Percentiles rank a stretch among this genome's conserved stretches.
These are phyloP conservation scores for Paecilomyces sp. DNA, from an alignment of 2,329 filamentous ascomycete species.

Conservation along the genomic window DNA sequence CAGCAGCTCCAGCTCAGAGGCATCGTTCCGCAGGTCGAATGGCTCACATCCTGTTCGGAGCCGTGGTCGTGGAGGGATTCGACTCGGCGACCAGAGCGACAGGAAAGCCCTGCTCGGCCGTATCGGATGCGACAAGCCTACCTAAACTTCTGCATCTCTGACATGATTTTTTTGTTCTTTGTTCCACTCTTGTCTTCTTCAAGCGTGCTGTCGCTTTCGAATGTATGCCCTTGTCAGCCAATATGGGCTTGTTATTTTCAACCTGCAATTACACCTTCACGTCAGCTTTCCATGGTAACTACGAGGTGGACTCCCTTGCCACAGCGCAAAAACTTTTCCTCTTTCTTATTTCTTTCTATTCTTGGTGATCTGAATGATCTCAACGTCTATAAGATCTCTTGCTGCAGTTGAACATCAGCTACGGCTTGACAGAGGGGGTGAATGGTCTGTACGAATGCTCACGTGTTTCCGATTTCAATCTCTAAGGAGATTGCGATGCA, in stretches of 20 bases:
- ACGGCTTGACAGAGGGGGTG: background rate
- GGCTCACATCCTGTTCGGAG: constrained; percentile 25
- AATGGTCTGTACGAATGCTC: background rate
- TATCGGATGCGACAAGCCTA: constrained; percentile 73
- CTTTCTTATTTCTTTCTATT: background rate
- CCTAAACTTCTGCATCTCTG: constrained; percentile 7
- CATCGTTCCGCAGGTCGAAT: constrained; percentile 28
- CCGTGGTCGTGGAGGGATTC: constrained; percentile 30
- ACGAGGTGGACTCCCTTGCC: background rate
- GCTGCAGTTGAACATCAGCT: background rate
- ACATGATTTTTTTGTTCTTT: background rate
- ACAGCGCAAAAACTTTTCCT: background rate
- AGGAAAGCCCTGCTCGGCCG: constrained; percentile 70
- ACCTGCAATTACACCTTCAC: background rate
- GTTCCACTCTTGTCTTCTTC: background rate
- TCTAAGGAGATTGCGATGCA: background rate
- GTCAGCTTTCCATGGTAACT: background rate
- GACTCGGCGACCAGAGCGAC: constrained; percentile 32
- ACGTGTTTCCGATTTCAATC: background rate
- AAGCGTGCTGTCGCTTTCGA: constrained; percentile 6
- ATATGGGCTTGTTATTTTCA: background rate
- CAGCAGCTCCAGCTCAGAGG: constrained; percentile 14
- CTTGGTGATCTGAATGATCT: background rate
- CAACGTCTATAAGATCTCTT: background rate
- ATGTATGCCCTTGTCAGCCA: background rate